Evolutionary conservation across 176 grass and related monocot species (phyloP).

Genomic region (Musa acuminata): DNA sequence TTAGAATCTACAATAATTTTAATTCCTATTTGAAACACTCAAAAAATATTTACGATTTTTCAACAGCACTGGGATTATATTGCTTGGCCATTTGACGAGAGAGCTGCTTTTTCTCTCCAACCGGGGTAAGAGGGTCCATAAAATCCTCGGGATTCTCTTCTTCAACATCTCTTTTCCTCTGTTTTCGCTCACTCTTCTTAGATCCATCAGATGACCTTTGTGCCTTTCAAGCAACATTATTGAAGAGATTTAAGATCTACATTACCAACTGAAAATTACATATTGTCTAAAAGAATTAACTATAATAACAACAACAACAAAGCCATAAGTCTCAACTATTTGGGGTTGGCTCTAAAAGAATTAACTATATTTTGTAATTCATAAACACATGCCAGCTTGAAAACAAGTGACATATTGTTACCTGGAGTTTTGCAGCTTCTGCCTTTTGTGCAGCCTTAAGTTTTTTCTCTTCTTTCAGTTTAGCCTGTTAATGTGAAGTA

Average conservation of each 20-base stretch:
- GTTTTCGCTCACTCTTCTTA: slow-evolving; percentile 55
- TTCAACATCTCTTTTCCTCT: slow-evolving; percentile 32
- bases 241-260: background rate
- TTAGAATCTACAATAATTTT: slow-evolving; percentile 2
- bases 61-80: slow-evolving; percentile 52
- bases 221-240: slow-evolving; percentile 19
- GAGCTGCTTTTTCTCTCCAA: slow-evolving; percentile 52
- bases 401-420: background rate
- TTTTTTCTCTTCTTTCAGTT: slow-evolving; percentile 59
- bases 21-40: background rate
- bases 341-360: too few species aligned
- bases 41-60: slow-evolving; percentile 48
- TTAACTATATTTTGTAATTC: too few species aligned
- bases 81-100: slow-evolving; percentile 68
- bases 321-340: too few species aligned
- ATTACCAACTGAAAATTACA: background rate
- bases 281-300: background rate
- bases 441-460: slow-evolving; percentile 52
- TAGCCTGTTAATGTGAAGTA: slow-evolving; percentile 34
- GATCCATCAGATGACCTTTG: slow-evolving; percentile 41
- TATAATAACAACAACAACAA: too few species aligned
- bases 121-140: slow-evolving; percentile 35
- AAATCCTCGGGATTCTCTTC: slow-evolving; percentile 57
- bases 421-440: slow-evolving; percentile 39
- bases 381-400: background rate